A percentile compares a stretch with the other conserved stretches of the same genome.
Conservation (phyloP, 2,329 filamentous ascomycete species). For the Colletotrichum musicola region DNA sequence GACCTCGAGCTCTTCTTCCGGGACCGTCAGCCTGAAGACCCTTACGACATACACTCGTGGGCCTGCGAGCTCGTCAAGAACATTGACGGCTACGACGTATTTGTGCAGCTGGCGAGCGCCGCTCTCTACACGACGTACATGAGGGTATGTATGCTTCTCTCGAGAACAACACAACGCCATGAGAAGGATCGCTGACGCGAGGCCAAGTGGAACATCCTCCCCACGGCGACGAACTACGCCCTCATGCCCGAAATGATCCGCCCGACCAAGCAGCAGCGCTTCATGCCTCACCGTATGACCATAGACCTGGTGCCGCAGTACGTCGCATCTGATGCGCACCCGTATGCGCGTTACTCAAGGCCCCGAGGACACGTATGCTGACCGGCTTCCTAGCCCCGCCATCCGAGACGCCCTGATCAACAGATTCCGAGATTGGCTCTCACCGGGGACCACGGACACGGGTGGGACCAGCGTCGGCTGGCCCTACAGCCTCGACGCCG, state of each 20-base stretch:
- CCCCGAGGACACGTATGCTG: too few relatives aligned
- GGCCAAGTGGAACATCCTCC: conserved; percentile 24
- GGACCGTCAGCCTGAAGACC: conserved; percentile 3
- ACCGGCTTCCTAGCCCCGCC: conserved; percentile 7
- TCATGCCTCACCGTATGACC: conserved; percentile 30
- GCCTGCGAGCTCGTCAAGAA: conserved; percentile 30
- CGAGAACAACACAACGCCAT: too few relatives aligned
- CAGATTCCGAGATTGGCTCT: conserved; percentile 31
- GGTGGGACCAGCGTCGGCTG: conserved; percentile 29
- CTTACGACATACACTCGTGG: conserved; percentile 31
- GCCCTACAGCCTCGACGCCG: conserved; percentile 33
- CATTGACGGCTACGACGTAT: conserved; percentile 20
- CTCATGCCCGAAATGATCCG: conserved; percentile 34
- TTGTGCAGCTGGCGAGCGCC: conserved; percentile 21
- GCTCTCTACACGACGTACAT: conserved; percentile 20
- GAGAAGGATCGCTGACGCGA: not conserved
- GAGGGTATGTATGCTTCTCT: conserved; percentile 6
- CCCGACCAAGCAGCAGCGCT: conserved; percentile 17
- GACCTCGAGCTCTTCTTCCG: conserved; percentile 34
- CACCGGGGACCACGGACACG: conserved; percentile 27
- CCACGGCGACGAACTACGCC: conserved; percentile 27
- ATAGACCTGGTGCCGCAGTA: conserved; percentile 34
- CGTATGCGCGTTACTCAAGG: not conserved
- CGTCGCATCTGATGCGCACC: not conserved
- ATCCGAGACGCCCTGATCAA: conserved; percentile 29